Conservation (phyloP, 495 filamentous ascomycete genomes). For the Penicillium mononematosum region DNA sequence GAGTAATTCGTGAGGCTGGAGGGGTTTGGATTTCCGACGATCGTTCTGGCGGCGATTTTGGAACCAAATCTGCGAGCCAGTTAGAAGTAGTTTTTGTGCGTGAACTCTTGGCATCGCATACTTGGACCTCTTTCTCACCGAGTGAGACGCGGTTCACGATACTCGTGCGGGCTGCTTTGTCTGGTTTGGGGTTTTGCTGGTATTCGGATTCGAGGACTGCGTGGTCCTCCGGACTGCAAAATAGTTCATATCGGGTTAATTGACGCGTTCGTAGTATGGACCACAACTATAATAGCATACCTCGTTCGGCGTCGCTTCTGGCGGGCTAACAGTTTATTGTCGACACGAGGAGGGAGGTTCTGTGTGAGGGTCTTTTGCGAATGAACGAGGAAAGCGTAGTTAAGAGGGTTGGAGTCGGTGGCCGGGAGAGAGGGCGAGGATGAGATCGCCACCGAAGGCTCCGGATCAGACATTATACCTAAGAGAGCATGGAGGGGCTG, state of each 20-base stretch:
- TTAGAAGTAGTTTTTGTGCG: conserved; percentile 20
- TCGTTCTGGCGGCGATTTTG: conserved; percentile 96
- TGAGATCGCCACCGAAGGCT: conserved; percentile 35
- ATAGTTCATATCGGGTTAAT: conserved; percentile 16
- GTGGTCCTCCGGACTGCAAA: conserved; percentile 79
- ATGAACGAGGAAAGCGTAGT: conserved; percentile 67
- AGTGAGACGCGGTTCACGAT: conserved; percentile 83
- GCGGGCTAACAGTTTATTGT: conserved; percentile 65
- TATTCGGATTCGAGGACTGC: conserved; percentile 88
- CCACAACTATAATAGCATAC: conserved; percentile 28
- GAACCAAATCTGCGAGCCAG: conserved; percentile 84
- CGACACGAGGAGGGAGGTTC: conserved; percentile 61
- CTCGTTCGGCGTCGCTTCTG: conserved; percentile 71
- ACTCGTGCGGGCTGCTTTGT: conserved; percentile 80
- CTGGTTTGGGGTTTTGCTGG: conserved; percentile 80
- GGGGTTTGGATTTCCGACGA: conserved; percentile 82
- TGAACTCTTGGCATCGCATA: conserved; percentile 50
- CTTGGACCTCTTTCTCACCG: conserved; percentile 97
- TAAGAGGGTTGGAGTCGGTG: conserved; percentile 40
- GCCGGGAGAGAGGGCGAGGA: conserved; percentile 40
- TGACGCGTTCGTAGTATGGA: conserved; percentile 14
- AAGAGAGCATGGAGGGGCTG: conserved; percentile 23
- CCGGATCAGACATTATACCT: conserved; percentile 39
- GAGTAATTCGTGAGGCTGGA: conserved; percentile 77
- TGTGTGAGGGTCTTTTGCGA: conserved; percentile 63